Evolutionary conservation across 768 basidiomycete species (phyloP).

Genomic region (Hygrophorus pudorinus): DNA sequence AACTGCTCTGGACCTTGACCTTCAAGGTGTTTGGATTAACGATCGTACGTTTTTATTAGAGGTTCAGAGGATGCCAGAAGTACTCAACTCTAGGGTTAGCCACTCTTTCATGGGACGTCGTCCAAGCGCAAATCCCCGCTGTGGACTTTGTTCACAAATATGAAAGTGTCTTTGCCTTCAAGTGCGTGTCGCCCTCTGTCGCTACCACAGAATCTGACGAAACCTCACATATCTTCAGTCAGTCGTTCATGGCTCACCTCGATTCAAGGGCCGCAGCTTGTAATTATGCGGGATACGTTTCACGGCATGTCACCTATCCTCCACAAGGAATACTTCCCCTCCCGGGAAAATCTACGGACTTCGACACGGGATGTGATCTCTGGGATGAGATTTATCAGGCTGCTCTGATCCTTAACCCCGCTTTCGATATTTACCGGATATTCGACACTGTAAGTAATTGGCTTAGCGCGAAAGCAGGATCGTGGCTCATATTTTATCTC

Average conservation of each 20-base stretch:
- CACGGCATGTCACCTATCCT: slow-evolving; percentile 57
- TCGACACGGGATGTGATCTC: slow-evolving; percentile 48
- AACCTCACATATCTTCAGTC: slow-evolving; percentile 24
- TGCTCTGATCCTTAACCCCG: slow-evolving; percentile 56
- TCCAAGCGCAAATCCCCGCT: slow-evolving; percentile 62
- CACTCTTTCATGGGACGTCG: slow-evolving; percentile 48
- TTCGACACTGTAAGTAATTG: slow-evolving; percentile 46
- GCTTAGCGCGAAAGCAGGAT: background rate
- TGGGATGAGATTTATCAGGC: slow-evolving; percentile 60
- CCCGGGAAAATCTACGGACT: slow-evolving; percentile 43
- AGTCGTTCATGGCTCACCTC: slow-evolving; percentile 51
- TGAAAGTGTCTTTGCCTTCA: slow-evolving; percentile 58
- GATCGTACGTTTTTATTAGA: slow-evolving; percentile 41
- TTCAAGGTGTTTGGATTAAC: slow-evolving; percentile 64
- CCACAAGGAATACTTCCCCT: slow-evolving; percentile 59
- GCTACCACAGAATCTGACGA: background rate
- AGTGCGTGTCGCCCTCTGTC: slow-evolving; percentile 30
- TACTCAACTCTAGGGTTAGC: slow-evolving; percentile 24
- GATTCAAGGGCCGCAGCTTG: slow-evolving; percentile 44
- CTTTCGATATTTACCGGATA: slow-evolving; percentile 70
- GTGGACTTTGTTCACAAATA: slow-evolving; percentile 70
- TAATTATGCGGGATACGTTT: slow-evolving; percentile 52
- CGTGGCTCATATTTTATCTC: slow-evolving; percentile 6
- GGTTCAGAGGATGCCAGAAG: background rate
- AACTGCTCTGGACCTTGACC: slow-evolving; percentile 36